Evolutionary conservation across 768 basidiomycete genomes (phyloP), one percentile per base, ranked within the genome.

Genomic region (Suillus subaureus): DNA sequence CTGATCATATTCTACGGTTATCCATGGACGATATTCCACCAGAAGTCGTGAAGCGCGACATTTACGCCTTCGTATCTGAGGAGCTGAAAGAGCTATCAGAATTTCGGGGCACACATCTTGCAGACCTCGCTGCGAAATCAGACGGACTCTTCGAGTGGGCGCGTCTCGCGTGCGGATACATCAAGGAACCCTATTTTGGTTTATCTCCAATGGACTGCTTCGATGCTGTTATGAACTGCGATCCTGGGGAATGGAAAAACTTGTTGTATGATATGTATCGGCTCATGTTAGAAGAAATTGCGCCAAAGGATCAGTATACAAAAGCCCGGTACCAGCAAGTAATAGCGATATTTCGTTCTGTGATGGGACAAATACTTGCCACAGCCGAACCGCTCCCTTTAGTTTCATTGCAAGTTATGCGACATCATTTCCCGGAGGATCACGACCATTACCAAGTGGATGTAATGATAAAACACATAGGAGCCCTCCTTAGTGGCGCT

Each of bases 61-160:
- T 64, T 9, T 11, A 4, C 4, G 6, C 37, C 6, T 64, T 13
- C 9, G 54, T 64, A 23, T 35, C 8, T 18, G 23, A 35, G 0
- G 9, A 56, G 35, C 39, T 39, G 23, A 15, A 40, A 11, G 35
- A 2, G 33, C n/a, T 26, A 9, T 3, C 18, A 0, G 13, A 28
- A 5, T 42, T 61, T 33, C 15, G 28, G 18, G 12, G 16, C 15
- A 7, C 7, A 6, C 23, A 61, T 21, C 6, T 61, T 40, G 23
- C 39, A 28, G 4, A 16, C 7, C 39, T 61, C 4, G 39, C 39
- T 21, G 9, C 15, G 35, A 61, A 43, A 40, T 9, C 60, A 12
- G 60, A 43, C 4, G 66, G 66, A 8, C 63, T 64, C 0, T 66
- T 66, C 26, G 40, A 61, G 16, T 66, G 63, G 66, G 66, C 63